Evolutionary conservation across 805 yeast genomes (phyloP), one percentile per base, ranked within the genome.

Genomic region (Spathaspora hagerdaliae): DNA sequence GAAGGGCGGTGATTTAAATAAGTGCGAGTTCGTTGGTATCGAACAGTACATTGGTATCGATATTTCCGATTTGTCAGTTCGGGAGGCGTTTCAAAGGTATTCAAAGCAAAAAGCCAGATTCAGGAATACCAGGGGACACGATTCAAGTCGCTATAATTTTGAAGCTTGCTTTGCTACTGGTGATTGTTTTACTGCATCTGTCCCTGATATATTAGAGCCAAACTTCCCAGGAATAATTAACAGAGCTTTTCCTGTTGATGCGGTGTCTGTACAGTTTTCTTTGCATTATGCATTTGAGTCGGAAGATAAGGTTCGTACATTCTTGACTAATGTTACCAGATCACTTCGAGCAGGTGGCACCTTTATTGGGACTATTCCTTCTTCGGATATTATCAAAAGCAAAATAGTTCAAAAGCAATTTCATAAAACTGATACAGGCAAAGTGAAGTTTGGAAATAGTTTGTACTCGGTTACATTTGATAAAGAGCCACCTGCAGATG

Each of bases 1-100:
- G 11, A 95, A 94, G 63, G 99, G 99, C 43, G 99, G 99, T 27
- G 99, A 94, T 67, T 69, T 94, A 57, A 81, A 85, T 55, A 94
- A 94, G 62, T 92, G 96, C 82, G 86, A 83, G 42, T 80, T 80
- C 54, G 85, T 88, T 1, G 71, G 78, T 15, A 78, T 88, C 2
- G 75, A 79, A 19, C 91, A 90, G 40, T 87, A 86, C 53, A 81
- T 91, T 44, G 99, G 99, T 1, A 75, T 94, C 27, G 99, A 94
- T 65, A 83, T 94, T 38, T 90, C 97, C 14, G 94, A 91, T 61
- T 84, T 85, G 3, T 87, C 96, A 6, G 82, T 94, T 42, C 73
- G 77, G 42, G 97, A 94, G 60, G 98, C 97, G 0, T 79, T 79
- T 45, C 77, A 80, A 33, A 75, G 99, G 55, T 92, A 82, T 63